These are phyloP conservation scores for Strigomonas culicis DNA, from an alignment of 208 protist genomes.

Conservation along the genomic window DNA sequence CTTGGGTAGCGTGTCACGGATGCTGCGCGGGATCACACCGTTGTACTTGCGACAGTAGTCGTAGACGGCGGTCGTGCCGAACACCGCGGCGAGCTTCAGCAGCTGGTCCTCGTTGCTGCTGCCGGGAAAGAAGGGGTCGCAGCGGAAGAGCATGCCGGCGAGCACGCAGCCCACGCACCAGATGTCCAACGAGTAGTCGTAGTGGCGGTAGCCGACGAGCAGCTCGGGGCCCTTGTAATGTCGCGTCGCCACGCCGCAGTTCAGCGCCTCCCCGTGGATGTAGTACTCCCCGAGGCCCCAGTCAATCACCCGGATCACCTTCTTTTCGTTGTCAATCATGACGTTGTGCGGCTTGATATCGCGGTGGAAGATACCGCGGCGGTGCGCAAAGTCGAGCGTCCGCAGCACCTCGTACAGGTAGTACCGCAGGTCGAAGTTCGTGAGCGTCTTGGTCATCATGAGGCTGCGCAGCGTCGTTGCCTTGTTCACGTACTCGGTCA, in stretches of 20 bases:
- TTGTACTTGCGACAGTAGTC: conserved; percentile 97
- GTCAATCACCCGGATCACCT: conserved; percentile 96
- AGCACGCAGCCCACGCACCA: conserved; percentile 99
- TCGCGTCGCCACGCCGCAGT: conserved; percentile 98
- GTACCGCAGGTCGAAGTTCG: conserved; percentile 97
- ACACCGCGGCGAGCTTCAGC: conserved; percentile 93
- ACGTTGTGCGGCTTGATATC: conserved; percentile 99
- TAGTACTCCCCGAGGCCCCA: conserved; percentile 99
- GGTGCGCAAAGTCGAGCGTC: conserved; percentile 96
- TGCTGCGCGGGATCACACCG: conserved; percentile 82
- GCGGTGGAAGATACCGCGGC: conserved; percentile 99
- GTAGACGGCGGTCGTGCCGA: conserved; percentile 95
- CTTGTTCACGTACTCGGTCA: conserved; percentile 99
- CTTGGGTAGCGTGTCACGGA: conserved; percentile 53
- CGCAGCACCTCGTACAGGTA: conserved; percentile 98
- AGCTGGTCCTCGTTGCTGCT: conserved; percentile 99
- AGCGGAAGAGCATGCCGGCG: conserved; percentile 97
- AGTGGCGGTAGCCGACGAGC: conserved; percentile 97
- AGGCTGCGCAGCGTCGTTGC: conserved; percentile 93
- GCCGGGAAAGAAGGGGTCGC: conserved; percentile 99
- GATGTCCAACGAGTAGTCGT: conserved; percentile 99
- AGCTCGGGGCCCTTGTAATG: conserved; percentile 99
- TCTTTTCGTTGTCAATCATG: conserved; percentile 98
- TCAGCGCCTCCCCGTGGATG: conserved; percentile 96
- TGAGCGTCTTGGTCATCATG: conserved; percentile 91